Conservation (phyloP, 306 rosid species). For the Acacia acuminata region DNA sequence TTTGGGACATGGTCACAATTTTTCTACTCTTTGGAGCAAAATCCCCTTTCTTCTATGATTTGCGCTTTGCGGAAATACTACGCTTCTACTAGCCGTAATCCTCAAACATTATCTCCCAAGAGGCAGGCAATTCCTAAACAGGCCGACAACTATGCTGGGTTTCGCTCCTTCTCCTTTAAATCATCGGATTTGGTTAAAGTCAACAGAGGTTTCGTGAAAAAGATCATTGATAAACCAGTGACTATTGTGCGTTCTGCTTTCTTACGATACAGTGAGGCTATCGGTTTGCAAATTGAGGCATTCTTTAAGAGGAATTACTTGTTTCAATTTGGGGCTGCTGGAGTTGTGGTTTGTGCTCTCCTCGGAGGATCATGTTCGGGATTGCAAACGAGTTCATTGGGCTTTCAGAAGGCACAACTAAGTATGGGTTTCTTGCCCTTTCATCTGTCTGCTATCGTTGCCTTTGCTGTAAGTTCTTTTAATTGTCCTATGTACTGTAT, state of each 20-base stretch:
- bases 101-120: conserved; percentile 11
- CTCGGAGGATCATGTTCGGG: conserved; percentile 81
- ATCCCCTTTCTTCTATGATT: not conserved
- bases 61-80: not conserved
- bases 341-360: conserved; percentile 60
- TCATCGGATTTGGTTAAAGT: conserved; percentile 33
- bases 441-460: conserved; percentile 90
- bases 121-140: not conserved
- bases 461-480: conserved; percentile 75
- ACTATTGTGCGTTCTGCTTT: conserved; percentile 53
- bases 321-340: conserved; percentile 65
- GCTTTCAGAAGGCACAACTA: conserved; percentile 88
- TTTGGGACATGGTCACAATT: conserved; percentile 8
- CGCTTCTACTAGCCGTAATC: not conserved
- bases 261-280: conserved; percentile 73
- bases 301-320: conserved; percentile 66
- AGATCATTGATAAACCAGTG: conserved; percentile 56
- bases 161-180: conserved; percentile 57
- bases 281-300: conserved; percentile 89
- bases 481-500: not conserved
- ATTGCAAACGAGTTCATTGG: conserved; percentile 72
- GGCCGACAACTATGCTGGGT: conserved; percentile 12
- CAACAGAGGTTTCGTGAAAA: conserved; percentile 47
- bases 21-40: conserved; percentile 3
- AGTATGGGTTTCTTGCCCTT: conserved; percentile 92